Evolutionary conservation across 129 eudicot species (phyloP).

Genomic region (Pulicaria dysenterica): DNA sequence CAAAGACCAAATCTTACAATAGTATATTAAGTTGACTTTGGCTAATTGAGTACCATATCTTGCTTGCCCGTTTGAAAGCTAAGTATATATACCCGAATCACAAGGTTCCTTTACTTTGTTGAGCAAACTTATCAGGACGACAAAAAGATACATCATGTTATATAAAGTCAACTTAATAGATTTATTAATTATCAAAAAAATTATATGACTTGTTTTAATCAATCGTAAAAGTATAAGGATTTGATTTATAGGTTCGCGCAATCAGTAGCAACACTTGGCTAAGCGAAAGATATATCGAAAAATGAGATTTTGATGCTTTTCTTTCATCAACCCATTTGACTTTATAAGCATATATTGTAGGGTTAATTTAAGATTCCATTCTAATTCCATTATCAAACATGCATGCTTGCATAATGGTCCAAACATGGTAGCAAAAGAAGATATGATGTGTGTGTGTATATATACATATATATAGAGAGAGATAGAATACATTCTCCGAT

Average conservation of each 20-base stretch:
- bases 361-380: constrained; percentile 14
- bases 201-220: background rate
- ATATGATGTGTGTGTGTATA: too few species aligned
- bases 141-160: background rate
- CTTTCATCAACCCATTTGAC: constrained; percentile 18
- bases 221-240: background rate
- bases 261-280: background rate
- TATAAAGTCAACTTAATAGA: background rate
- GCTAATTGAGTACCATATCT: background rate
- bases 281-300: background rate
- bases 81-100: background rate
- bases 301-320: constrained; percentile 6
- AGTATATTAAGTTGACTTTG: constrained; percentile 28
- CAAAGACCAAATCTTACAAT: too few species aligned
- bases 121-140: constrained; percentile 3
- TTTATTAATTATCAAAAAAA: background rate
- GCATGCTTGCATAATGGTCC: constrained; percentile 28
- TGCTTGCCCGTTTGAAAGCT: background rate
- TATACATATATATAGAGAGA: background rate
- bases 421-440: constrained; percentile 6
- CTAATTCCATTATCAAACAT: constrained; percentile 14
- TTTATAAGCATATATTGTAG: background rate
- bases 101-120: constrained; percentile 9
- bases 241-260: background rate
- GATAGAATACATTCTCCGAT: constrained; percentile 23